These are phyloP conservation scores for Gaertneriomyces sp. DNA, from an alignment of 192 early-diverging fungal species.

Conservation along the genomic window DNA sequence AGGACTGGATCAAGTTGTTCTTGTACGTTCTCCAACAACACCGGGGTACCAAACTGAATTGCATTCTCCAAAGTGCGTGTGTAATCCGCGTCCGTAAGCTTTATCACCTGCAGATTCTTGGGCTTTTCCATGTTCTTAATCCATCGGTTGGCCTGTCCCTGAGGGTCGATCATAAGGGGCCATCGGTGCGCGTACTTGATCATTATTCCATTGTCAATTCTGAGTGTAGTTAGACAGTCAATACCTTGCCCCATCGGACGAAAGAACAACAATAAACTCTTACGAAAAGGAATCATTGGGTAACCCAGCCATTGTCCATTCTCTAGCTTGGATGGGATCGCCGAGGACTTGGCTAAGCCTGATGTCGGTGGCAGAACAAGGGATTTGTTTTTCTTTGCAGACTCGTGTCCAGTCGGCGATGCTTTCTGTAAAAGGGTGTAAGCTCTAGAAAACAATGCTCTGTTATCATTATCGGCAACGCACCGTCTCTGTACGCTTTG, in stretches of 20 bases:
- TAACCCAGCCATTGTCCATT: slow-evolving; percentile 54
- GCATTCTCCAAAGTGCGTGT: slow-evolving; percentile 57
- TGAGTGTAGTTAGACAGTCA: neutral
- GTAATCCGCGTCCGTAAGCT: slow-evolving; percentile 57
- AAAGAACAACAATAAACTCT: neutral
- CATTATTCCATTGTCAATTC: slow-evolving; percentile 57
- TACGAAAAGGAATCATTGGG: slow-evolving; percentile 59
- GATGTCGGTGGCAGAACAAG: slow-evolving; percentile 49
- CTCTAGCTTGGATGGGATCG: slow-evolving; percentile 52
- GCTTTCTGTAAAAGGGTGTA: slow-evolving; percentile 33
- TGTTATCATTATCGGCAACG: neutral
- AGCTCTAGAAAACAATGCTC: neutral
- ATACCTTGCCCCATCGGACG: neutral
- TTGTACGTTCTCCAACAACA: slow-evolving; percentile 55
- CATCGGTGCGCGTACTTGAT: slow-evolving; percentile 56
- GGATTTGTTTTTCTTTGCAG: slow-evolving; percentile 47
- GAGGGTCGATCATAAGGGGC: slow-evolving; percentile 62
- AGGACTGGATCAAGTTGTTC: slow-evolving; percentile 60
- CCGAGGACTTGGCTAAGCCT: slow-evolving; percentile 49
- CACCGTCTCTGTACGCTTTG: slow-evolving; percentile 51
- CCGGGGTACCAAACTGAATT: slow-evolving; percentile 61
- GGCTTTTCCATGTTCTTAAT: slow-evolving; percentile 62
- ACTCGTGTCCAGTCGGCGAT: slow-evolving; percentile 43
- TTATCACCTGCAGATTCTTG: slow-evolving; percentile 52
- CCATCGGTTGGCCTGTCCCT: slow-evolving; percentile 61